A percentile compares a stretch with the other conserved stretches of the same genome.
Evolutionary conservation across 306 rosid genomes (phyloP).

Genomic region (Glycine latifolia): DNA sequence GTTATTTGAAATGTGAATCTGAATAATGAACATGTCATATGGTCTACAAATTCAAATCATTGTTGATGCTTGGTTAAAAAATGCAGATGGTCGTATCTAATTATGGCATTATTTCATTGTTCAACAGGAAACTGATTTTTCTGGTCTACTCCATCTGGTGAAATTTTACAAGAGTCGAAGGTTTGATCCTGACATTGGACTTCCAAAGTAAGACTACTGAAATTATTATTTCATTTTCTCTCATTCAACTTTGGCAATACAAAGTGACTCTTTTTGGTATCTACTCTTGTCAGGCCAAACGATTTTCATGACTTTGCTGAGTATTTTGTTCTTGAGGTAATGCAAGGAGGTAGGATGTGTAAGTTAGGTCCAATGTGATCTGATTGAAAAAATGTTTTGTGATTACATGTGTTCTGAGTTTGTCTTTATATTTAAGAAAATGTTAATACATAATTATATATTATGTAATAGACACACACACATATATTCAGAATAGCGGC

Average conservation of each 20-base stretch:
- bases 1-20: slow-evolving; percentile 34
- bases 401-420: slow-evolving; percentile 24
- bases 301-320: slow-evolving; percentile 95
- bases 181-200: slow-evolving; percentile 93
- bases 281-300: slow-evolving; percentile 85
- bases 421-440: not conserved
- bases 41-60: slow-evolving; percentile 8
- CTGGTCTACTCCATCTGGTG: slow-evolving; percentile 86
- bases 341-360: slow-evolving; percentile 97
- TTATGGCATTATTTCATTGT: slow-evolving; percentile 38
- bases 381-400: slow-evolving; percentile 42
- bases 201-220: slow-evolving; percentile 78
- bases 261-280: slow-evolving; percentile 43
- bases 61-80: slow-evolving; percentile 18
- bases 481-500: too few relatives aligned
- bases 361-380: slow-evolving; percentile 52
- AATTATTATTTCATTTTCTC: slow-evolving; percentile 33
- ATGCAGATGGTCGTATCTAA: slow-evolving; percentile 28
- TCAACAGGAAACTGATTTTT: slow-evolving; percentile 89
- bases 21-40: slow-evolving; percentile 18
- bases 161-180: slow-evolving; percentile 84
- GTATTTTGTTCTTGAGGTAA: slow-evolving; percentile 99
- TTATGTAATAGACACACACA: too few relatives aligned
- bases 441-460: too few relatives aligned
- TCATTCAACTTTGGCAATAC: slow-evolving; percentile 17